Base-by-base conservation (phyloP, 768 basidiomycete species). In the Suillus occidentalis region DNA sequence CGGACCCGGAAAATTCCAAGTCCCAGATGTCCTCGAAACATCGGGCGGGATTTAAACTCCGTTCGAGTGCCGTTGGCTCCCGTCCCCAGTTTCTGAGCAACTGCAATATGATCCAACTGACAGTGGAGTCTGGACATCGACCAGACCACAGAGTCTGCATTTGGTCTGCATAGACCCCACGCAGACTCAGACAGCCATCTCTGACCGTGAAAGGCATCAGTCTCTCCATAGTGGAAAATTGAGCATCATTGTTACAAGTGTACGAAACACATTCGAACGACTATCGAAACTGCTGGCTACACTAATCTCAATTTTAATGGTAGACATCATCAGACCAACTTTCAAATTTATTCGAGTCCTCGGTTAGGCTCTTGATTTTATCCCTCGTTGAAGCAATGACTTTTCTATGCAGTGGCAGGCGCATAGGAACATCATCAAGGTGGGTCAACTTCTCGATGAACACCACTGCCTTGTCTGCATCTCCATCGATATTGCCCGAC, bases 341-440 rank as follows among this genome's bases (percentile, higher is more conserved):
- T 50, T 50, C 64, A 42, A 50, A 65, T 1, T 31, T 53, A 18
- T 63, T 12, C 25, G 37, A 61, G 6, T 65, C 64, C 25, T 52
- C 61, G 14, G 52, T 36, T 28, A 65, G 13, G 28, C 43, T 65
- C 50, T 42, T 37, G 12, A 40, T 16, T 43, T 63, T 65, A 7
- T 62, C 64, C 49, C 49, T 65, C 20, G 50, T 18, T 31, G 40
- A 31, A 22, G 8, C 52, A 25, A 65, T 14, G 14, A 62, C 53
- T 37, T 7, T n/a, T 43, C 57, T 63, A 31, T 65, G 65, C 39
- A 65, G 36, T n/a, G 65, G 64, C n/a, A 65, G 64, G 6, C 64
- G 60, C 61, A 53, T 31, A 63, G 64, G 64, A 39, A 61, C 47
- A n/a, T 62, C 55, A 50, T 65, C 60, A n/a, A 65, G 45, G 37